Evolutionary conservation across 306 rosid species (phyloP).

Genomic region (Dalbergia oliveri): DNA sequence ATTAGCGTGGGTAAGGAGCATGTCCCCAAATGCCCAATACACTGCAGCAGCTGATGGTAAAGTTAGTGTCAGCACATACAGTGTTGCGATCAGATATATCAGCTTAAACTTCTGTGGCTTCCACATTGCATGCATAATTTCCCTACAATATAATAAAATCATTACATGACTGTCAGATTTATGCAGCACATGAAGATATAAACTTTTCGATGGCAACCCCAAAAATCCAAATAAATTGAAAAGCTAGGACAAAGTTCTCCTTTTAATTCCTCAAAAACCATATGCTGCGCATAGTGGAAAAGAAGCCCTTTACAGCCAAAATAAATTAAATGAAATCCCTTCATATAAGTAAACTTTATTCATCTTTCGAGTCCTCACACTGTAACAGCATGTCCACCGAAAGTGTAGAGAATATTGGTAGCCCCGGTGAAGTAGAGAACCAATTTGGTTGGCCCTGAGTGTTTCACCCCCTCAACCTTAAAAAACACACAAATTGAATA

Average conservation of each 20-base stretch:
- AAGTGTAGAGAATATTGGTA: slow-evolving; percentile 97
- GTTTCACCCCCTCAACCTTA: slow-evolving; percentile 92
- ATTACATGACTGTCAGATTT: slow-evolving; percentile 33
- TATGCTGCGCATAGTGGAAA: not conserved
- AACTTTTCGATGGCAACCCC: slow-evolving; percentile 18
- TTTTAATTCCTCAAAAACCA: not conserved
- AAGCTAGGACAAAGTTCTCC: not conserved
- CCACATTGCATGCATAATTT: slow-evolving; percentile 99
- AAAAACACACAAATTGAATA: slow-evolving; percentile 3
- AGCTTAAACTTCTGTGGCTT: slow-evolving; percentile 96
- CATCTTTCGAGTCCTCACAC: slow-evolving; percentile 66
- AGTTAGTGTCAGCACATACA: slow-evolving; percentile 90
- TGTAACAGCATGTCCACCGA: slow-evolving; percentile 99
- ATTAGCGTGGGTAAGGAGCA: slow-evolving; percentile 88
- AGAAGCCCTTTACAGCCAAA: not conserved
- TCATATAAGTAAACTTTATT: not conserved
- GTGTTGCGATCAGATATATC: slow-evolving; percentile 88
- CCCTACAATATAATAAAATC: slow-evolving; percentile 58
- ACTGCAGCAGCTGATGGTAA: slow-evolving; percentile 95
- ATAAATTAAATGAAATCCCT: not conserved
- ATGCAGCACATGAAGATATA: not conserved
- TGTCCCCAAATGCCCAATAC: slow-evolving; percentile 96
- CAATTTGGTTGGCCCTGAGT: slow-evolving; percentile 89
- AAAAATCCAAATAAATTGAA: not conserved
- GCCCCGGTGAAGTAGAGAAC: slow-evolving; percentile 98